Evolutionary conservation across 768 basidiomycete genomes (phyloP).

Genomic region (Boletus fagicola): DNA sequence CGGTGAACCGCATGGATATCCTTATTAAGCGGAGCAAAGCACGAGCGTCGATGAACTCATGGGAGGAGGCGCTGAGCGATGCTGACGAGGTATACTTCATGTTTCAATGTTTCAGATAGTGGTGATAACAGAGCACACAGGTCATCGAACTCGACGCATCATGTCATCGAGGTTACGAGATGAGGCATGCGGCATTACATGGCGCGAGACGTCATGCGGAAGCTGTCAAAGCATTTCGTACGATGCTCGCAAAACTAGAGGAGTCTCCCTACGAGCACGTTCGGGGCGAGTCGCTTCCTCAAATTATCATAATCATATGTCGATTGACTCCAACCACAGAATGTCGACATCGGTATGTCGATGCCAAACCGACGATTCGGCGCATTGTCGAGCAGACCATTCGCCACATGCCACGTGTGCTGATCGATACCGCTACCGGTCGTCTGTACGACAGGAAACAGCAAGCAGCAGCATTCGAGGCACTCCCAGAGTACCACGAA

Average conservation of each 20-base stretch:
- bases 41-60: not conserved
- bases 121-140: not conserved
- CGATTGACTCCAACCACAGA: not conserved
- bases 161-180: conserved; percentile 4
- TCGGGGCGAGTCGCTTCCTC: not conserved
- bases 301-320: too few relatives aligned
- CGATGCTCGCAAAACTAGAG: not conserved
- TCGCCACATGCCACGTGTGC: not conserved
- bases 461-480: not conserved
- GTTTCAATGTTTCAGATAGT: not conserved
- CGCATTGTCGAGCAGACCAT: not conserved
- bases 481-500: not conserved
- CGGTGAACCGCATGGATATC: not conserved
- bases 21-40: not conserved
- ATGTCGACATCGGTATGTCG: not conserved
- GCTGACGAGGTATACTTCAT: not conserved
- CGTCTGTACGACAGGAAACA: not conserved
- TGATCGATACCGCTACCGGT: not conserved
- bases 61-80: not conserved
- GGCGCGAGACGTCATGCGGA: not conserved
- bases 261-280: not conserved
- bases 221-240: not conserved
- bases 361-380: not conserved
- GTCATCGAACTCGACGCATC: not conserved
- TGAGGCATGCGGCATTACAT: not conserved